Percentiles rank a stretch among this genome's conserved stretches.
phyloP scores from a whole-genome alignment of 441 rosid genomes.

The Lepidium campestre region DNA sequence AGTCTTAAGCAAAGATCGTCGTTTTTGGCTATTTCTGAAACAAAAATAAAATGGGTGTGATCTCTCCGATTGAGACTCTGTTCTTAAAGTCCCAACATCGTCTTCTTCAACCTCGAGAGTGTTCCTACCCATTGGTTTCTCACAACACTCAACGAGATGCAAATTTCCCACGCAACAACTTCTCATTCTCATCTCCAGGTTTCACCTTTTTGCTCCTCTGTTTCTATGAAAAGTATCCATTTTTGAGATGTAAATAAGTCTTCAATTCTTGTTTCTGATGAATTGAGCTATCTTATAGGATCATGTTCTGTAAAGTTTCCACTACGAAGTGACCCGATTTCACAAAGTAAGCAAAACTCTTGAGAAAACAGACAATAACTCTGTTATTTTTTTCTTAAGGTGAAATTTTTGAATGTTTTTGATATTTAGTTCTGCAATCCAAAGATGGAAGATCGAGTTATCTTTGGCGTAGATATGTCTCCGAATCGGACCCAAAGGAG shows the following conservation, averaged over 20 bases:
- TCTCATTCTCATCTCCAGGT: slow-evolving; percentile 15
- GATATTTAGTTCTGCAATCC: background rate
- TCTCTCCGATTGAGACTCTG: slow-evolving; percentile 23
- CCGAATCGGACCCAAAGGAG: slow-evolving; percentile 17
- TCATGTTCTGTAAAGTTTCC: slow-evolving; percentile 11
- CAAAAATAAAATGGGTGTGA: slow-evolving; percentile 7
- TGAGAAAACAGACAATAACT: background rate
- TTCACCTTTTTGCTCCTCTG: background rate
- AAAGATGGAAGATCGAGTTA: slow-evolving; percentile 4
- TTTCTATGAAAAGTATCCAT: background rate
- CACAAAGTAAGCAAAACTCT: slow-evolving; percentile 1
- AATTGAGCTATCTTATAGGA: background rate
- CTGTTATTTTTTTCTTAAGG: background rate
- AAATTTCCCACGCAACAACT: background rate
- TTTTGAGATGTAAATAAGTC: background rate
- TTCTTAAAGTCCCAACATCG: slow-evolving; percentile 17
- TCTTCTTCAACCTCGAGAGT: slow-evolving; percentile 20
- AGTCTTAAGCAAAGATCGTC: background rate
- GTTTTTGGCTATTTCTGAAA: background rate
- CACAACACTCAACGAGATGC: slow-evolving; percentile 2
- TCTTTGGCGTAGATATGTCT: slow-evolving; percentile 8
- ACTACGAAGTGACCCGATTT: background rate
- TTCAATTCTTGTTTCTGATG: background rate
- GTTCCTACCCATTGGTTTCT: background rate
- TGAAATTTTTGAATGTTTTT: background rate